Percentiles rank a stretch among this genome's conserved stretches.
Conservation (phyloP, 164 flowering plant species). For the Nymphaea thermarum region DNA sequence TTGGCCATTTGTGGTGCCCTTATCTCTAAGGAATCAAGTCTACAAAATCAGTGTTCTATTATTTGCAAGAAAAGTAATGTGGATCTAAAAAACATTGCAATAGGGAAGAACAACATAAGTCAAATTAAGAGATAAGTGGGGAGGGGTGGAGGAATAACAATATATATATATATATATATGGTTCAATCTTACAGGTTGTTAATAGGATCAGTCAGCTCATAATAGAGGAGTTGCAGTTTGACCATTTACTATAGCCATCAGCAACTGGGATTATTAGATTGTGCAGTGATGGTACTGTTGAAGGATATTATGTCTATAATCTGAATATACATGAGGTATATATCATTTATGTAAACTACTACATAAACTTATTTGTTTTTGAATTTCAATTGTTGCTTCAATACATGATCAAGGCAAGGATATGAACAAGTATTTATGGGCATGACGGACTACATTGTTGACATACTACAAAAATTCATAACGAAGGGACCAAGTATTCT, state of each 20-base stretch:
- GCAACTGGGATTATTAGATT: conserved; percentile 84
- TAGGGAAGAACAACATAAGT: too few relatives aligned
- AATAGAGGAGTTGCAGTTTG: conserved; percentile 88
- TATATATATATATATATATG: too few relatives aligned
- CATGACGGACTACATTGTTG: conserved; percentile 78
- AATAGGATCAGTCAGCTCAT: conserved; percentile 89
- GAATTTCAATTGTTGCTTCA: conserved; percentile 36
- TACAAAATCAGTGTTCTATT: too few relatives aligned
- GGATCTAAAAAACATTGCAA: too few relatives aligned
- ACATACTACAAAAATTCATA: conserved; percentile 78
- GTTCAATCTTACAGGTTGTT: conserved; percentile 60
- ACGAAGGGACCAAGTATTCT: conserved; percentile 91
- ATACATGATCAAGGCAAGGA: conserved; percentile 95
- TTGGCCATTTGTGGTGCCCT: too few relatives aligned
- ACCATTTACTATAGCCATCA: conserved; percentile 58
- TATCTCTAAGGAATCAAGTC: too few relatives aligned
- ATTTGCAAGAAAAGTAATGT: too few relatives aligned
- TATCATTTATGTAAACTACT: neutral
- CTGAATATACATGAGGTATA: conserved; percentile 87
- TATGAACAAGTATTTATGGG: conserved; percentile 96
- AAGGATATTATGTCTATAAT: conserved; percentile 91
- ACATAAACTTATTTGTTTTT: neutral
- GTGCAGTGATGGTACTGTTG: conserved; percentile 98
- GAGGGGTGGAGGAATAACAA: too few relatives aligned
- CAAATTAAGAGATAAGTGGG: too few relatives aligned